These are phyloP conservation scores for Podaxis pistillaris DNA, from an alignment of 768 basidiomycete genomes.

Conservation along the genomic window DNA sequence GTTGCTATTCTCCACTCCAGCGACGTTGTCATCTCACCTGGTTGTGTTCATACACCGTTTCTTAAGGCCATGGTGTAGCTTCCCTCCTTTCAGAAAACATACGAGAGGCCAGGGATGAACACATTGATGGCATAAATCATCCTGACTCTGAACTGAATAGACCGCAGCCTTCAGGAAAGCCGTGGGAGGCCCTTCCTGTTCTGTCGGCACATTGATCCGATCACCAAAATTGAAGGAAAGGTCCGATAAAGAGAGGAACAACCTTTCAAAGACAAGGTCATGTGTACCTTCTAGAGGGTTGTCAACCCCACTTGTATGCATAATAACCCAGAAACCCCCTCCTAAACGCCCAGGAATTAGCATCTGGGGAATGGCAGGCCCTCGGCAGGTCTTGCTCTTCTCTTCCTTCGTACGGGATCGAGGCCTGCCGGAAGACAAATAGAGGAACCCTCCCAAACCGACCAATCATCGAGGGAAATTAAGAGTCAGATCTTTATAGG, in stretches of 20 bases:
- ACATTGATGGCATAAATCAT: no score
- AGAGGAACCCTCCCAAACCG: not conserved
- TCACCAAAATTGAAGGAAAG: not conserved
- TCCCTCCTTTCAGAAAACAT: no score
- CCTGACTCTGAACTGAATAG: not conserved
- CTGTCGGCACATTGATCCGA: constrained; percentile 5
- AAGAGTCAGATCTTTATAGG: not conserved
- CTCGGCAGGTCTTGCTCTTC: not conserved
- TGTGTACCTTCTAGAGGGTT: not conserved
- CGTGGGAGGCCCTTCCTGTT: not conserved
- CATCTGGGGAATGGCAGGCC: not conserved
- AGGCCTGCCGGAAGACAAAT: constrained; percentile 6
- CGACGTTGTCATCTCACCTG: no score
- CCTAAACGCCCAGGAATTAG: not conserved
- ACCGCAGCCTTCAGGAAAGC: no score
- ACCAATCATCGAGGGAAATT: not conserved
- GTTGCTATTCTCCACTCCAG: no score
- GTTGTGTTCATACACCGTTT: no score
- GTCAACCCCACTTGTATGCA: not conserved
- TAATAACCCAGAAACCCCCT: not conserved
- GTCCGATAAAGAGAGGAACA: not conserved
- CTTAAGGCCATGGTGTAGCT: no score
- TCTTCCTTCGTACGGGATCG: not conserved
- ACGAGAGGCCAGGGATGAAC: not conserved
- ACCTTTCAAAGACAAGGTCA: not conserved